These are phyloP conservation scores for Cavenderia fasciculata DNA, from an alignment of 78 protist genomes.

Conservation along the genomic window DNA sequence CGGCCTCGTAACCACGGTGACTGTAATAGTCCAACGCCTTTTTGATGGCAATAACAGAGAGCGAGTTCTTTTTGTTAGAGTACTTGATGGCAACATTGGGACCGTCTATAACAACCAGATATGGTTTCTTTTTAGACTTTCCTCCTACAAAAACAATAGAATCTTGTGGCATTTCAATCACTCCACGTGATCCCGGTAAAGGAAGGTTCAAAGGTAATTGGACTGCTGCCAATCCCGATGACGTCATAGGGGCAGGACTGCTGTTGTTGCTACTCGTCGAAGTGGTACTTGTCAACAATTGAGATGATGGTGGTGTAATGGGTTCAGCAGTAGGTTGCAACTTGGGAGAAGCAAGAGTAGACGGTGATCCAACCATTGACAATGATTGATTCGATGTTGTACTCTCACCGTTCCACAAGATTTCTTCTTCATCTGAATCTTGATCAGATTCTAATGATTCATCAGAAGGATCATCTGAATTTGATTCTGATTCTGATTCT, in stretches of 20 bases:
- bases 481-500: background rate
- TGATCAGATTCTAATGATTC: background rate
- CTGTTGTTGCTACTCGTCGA: background rate
- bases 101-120: conserved; percentile 78
- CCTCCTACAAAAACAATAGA: conserved; percentile 15
- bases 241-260: background rate
- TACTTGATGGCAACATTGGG: conserved; percentile 77
- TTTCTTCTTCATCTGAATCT: conserved; percentile 47
- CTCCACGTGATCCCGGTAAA: conserved; percentile 7
- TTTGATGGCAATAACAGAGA: conserved; percentile 50
- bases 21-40: conserved; percentile 74
- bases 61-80: background rate
- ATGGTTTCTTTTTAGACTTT: conserved; percentile 30
- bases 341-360: background rate
- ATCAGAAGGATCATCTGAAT: too few species aligned
- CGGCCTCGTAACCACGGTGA: conserved; percentile 65
- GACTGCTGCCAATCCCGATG: background rate
- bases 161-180: conserved; percentile 50
- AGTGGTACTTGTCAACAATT: too few species aligned
- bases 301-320: background rate
- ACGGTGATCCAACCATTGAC: background rate
- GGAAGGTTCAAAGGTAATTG: background rate
- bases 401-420: conserved; percentile 43
- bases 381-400: background rate
- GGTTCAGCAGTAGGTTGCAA: background rate